These are phyloP conservation scores for Colletotrichum higginsianum DNA, from an alignment of 2,329 filamentous ascomycete genomes.

Conservation along the genomic window DNA sequence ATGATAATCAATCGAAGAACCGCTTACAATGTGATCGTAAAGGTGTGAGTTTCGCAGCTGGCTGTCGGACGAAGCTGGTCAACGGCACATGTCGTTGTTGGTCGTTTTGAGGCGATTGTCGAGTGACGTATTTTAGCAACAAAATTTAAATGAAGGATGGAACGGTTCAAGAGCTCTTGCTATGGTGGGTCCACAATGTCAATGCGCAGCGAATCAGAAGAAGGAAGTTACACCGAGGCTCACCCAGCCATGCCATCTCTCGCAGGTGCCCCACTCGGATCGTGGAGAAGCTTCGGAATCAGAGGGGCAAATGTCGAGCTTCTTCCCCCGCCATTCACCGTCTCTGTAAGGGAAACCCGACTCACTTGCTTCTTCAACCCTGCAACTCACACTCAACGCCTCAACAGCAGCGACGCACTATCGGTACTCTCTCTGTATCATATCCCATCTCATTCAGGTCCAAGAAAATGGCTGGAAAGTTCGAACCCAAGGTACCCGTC, in stretches of 20 bases:
- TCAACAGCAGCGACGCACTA: not conserved
- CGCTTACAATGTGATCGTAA: no score
- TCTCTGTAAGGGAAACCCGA: conserved; percentile 2
- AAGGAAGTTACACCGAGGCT: conserved; percentile 26
- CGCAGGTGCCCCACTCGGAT: conserved; percentile 22
- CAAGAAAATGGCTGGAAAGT: conserved; percentile 72
- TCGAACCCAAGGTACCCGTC: conserved; percentile 84
- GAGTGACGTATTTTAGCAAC: conserved; percentile 31
- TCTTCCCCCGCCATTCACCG: conserved; percentile 34
- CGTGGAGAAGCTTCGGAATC: conserved; percentile 38
- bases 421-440: not conserved
- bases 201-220: conserved; percentile 26
- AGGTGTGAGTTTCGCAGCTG: no score
- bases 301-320: conserved; percentile 39
- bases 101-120: not conserved
- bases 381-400: not conserved
- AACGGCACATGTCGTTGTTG: not conserved
- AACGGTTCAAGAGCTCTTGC: conserved; percentile 30
- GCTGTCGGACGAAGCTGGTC: not conserved
- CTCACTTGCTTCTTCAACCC: not conserved
- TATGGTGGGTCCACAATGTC: conserved; percentile 13
- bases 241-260: conserved; percentile 1
- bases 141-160: conserved; percentile 9
- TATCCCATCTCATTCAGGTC: conserved; percentile 25
- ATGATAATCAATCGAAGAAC: not conserved